These are phyloP conservation scores for Barbatosphaeria neglecta DNA, from an alignment of 495 filamentous ascomycete species.

Conservation along the genomic window DNA sequence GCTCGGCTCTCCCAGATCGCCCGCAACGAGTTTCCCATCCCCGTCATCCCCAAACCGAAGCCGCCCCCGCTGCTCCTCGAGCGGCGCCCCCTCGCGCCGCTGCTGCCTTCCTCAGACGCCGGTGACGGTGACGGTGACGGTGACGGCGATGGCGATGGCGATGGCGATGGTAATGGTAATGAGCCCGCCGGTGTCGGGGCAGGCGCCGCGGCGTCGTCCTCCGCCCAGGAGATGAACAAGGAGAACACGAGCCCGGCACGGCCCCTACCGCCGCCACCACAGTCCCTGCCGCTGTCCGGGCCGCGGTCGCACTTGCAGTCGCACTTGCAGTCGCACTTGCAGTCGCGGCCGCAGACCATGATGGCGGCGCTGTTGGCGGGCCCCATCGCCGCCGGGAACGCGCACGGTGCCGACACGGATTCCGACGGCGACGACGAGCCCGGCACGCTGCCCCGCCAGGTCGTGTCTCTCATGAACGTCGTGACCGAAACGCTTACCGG, in stretches of 20 bases:
- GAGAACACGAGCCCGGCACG: conserved; percentile 25
- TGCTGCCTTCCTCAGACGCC: conserved; percentile 28
- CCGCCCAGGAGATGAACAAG: conserved; percentile 38
- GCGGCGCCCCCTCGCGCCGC: conserved; percentile 30
- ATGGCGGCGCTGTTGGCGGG: too few species aligned
- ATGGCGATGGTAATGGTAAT: too few species aligned
- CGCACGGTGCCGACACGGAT: conserved; percentile 5
- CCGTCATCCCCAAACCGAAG: conserved; percentile 19
- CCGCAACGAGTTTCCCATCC: conserved; percentile 32
- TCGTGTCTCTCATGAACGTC: conserved; percentile 49
- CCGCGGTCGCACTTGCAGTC: neutral
- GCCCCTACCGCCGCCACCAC: conserved; percentile 7
- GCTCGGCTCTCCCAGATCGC: conserved; percentile 17
- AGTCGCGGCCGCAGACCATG: too few species aligned
- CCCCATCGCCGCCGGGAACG: too few species aligned
- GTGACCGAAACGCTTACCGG: conserved; percentile 56
- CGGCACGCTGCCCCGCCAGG: conserved; percentile 47
- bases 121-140: conserved; percentile 1
- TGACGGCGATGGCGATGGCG: too few species aligned
- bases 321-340: too few species aligned
- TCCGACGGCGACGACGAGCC: conserved; percentile 7
- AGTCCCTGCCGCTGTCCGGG: too few species aligned
- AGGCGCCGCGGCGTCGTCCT: too few species aligned
- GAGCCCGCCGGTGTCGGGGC: too few species aligned
- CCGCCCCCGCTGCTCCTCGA: conserved; percentile 20